Percentiles rank a stretch among this genome's conserved stretches.
These are phyloP conservation scores for Ustilago loliicola DNA, from an alignment of 1,284 basidiomycete species.

Conservation along the genomic window DNA sequence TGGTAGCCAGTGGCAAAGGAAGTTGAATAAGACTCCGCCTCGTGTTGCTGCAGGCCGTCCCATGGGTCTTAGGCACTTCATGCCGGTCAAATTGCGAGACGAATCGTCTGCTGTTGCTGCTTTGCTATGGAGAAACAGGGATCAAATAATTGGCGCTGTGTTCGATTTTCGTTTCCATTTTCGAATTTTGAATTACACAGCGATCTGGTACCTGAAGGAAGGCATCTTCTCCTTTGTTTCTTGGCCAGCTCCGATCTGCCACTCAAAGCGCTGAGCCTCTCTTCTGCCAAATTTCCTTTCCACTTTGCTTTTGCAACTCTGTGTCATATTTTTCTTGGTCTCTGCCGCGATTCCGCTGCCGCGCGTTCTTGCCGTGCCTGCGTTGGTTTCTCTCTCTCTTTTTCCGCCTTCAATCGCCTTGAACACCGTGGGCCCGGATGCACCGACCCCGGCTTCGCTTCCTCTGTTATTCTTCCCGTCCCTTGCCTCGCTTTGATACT, in stretches of 20 bases:
- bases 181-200: background rate
- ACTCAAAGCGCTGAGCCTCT: background rate
- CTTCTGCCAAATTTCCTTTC: background rate
- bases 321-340: background rate
- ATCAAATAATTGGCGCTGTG: background rate
- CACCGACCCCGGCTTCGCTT: constrained; percentile 2
- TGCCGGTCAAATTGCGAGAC: background rate
- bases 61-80: background rate
- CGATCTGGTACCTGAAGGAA: background rate
- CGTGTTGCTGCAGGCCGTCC: background rate
- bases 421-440: background rate
- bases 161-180: background rate
- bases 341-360: background rate
- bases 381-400: background rate
- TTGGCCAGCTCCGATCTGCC: background rate
- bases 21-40: constrained; percentile 1
- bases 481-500: too few species aligned
- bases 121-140: background rate
- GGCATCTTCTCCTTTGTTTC: too few species aligned
- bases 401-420: background rate
- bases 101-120: background rate
- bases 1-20: background rate
- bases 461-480: background rate
- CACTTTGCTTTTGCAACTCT: background rate
- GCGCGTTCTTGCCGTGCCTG: background rate